Evolutionary conservation across 805 yeast species (phyloP).

Genomic region (Naumovozyma baii): DNA sequence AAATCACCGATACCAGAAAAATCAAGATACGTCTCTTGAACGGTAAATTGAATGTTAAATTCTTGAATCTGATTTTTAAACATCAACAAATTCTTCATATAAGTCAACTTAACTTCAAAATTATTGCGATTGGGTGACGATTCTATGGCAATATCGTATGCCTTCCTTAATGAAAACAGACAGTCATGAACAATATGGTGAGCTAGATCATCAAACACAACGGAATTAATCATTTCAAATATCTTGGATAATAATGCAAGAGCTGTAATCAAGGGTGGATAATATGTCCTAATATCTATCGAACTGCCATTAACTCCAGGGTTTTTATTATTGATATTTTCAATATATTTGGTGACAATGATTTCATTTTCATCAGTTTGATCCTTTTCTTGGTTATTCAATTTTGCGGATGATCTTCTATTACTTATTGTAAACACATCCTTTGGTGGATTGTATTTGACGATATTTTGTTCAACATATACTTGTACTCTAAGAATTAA

Average conservation of each 20-base stretch:
- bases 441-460: constrained; percentile 53
- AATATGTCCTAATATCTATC: constrained; percentile 35
- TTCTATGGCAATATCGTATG: constrained; percentile 41
- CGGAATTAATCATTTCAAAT: constrained; percentile 67
- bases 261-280: constrained; percentile 65
- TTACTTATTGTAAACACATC: constrained; percentile 58
- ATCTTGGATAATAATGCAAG: constrained; percentile 63
- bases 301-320: neutral
- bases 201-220: constrained; percentile 80
- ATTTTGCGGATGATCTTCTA: constrained; percentile 18
- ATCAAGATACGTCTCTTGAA: constrained; percentile 67
- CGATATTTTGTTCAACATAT: constrained; percentile 58
- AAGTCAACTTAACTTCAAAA: constrained; percentile 53
- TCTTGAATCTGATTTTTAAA: constrained; percentile 59
- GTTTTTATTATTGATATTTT: neutral
- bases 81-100: constrained; percentile 61
- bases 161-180: constrained; percentile 48
- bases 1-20: constrained; percentile 63
- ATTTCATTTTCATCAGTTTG: constrained; percentile 2
- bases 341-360: constrained; percentile 1
- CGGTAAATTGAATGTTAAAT: constrained; percentile 70
- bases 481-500: constrained; percentile 71
- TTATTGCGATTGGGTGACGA: constrained; percentile 33
- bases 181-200: constrained; percentile 78
- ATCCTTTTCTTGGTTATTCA: neutral